Evolutionary conservation across 805 yeast species (phyloP), one percentile per base, ranked within the genome.

Genomic region (Zygoascus tannicola): DNA sequence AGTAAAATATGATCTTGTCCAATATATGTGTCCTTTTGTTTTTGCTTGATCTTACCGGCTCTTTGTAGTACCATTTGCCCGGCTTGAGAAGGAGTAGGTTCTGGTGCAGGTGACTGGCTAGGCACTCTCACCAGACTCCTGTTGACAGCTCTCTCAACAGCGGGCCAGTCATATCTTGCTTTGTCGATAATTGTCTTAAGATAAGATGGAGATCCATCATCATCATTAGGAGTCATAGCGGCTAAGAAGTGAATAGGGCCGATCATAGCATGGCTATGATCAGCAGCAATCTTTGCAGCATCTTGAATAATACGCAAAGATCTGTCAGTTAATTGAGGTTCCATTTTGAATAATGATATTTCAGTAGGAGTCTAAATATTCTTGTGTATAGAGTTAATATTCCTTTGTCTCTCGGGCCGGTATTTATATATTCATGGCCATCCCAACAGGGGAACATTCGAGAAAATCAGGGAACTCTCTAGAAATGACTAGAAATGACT

Each of bases 1-100:
- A 87, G 69, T 41, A 92, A 66, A 10, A 92, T 68, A 63, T 92
- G 98, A 65, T 92, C 98, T 67, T 90, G 97, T 1, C 95, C 97
- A 44, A 92, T 75, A 58, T 76, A 92, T 16, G 80, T 71, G 64
- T 92, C 98, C 63, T 90, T 90, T 62, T 90, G 98, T 56, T 83
- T 83, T 41, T 78, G 70, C 64, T 84, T 83, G 56, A 86, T 76
- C 59, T 86, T 83, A 40, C 72, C 71, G 14, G 97, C 94, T 32
- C 75, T 76, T 51, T 75, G 74, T 38, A 92, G 62, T 18, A 92
- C 76, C 59, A 78, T 81, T 18, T 85, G 85, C 28, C 87, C 71
- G n/a, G 85, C 75, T 35, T 81, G 76, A 45, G 86, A 74, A 50
- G 94, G 81, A 20, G 81, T 68, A 2, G 87, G 72, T 50, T 86